Evolutionary conservation across 139 green algal species (phyloP).

Genomic region (Chlorella sorokiniana): DNA sequence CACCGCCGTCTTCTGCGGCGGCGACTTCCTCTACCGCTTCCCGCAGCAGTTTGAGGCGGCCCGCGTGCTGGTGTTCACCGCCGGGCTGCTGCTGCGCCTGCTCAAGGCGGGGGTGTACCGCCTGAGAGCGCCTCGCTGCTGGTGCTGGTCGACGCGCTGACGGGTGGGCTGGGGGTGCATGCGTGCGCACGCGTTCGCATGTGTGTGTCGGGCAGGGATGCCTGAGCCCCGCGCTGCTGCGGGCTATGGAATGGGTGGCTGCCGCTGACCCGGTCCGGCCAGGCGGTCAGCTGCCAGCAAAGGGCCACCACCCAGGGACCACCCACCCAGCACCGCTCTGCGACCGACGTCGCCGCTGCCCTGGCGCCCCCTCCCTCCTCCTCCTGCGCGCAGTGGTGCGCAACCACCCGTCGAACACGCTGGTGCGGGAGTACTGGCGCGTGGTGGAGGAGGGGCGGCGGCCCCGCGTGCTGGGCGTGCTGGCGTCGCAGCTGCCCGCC

Average conservation of each 20-base stretch:
- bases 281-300: no score
- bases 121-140: slow-evolving; percentile 29
- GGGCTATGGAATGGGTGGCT: no score
- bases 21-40: slow-evolving; percentile 48
- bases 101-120: slow-evolving; percentile 40
- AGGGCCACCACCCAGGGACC: no score
- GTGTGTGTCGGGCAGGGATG: no score
- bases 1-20: slow-evolving; percentile 36
- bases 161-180: slow-evolving; percentile 4
- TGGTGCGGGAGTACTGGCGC: slow-evolving; percentile 34
- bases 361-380: neutral
- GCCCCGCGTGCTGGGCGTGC: slow-evolving; percentile 39
- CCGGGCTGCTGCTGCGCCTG: slow-evolving; percentile 45
- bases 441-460: neutral
- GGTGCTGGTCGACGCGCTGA: slow-evolving; percentile 39
- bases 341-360: no score
- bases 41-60: slow-evolving; percentile 17
- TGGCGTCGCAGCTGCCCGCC: slow-evolving; percentile 38
- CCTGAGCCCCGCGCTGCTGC: no score
- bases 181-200: no score
- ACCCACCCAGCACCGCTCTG: no score
- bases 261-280: no score
- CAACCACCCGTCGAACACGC: slow-evolving; percentile 48
- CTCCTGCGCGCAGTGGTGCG: slow-evolving; percentile 13
- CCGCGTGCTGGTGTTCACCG: slow-evolving; percentile 43